A percentile compares a stretch with the other conserved stretches of the same genome.
Conservation (phyloP, 2,329 filamentous ascomycete genomes). For the Fusarium equiseti region DNA sequence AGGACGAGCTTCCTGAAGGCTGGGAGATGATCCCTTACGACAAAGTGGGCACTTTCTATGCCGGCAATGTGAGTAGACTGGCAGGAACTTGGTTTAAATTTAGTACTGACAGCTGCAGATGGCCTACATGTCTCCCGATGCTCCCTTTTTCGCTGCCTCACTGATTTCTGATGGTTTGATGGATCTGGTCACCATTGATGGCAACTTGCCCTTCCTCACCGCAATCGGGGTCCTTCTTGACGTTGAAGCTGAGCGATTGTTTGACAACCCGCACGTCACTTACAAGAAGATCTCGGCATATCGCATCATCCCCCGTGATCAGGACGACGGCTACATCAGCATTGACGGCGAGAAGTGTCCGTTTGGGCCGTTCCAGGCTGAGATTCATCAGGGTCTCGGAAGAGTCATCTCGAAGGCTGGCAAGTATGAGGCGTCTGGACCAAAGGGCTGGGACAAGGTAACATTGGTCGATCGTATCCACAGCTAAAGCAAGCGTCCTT, state of each 20-base stretch:
- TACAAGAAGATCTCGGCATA: slow-evolving; percentile 92
- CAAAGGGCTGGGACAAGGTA: slow-evolving; percentile 62
- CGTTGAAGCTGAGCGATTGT: slow-evolving; percentile 80
- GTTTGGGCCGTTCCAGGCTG: slow-evolving; percentile 91
- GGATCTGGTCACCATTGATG: slow-evolving; percentile 85
- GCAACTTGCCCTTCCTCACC: slow-evolving; percentile 75
- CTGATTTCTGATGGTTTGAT: slow-evolving; percentile 86
- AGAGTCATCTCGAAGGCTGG: slow-evolving; percentile 85
- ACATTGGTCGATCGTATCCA: slow-evolving; percentile 49
- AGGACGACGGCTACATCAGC: slow-evolving; percentile 85
- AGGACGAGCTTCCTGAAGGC: slow-evolving; percentile 78
- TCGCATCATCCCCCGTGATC: slow-evolving; percentile 80
- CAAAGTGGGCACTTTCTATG: slow-evolving; percentile 91
- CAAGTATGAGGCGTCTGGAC: slow-evolving; percentile 75
- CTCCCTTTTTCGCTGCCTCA: slow-evolving; percentile 88
- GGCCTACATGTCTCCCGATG: slow-evolving; percentile 88
- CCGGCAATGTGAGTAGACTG: slow-evolving; percentile 76
- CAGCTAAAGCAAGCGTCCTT: slow-evolving; percentile 28
- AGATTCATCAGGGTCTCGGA: slow-evolving; percentile 85
- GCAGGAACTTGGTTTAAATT: too few relatives aligned
- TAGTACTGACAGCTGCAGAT: slow-evolving; percentile 65
- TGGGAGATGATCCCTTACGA: slow-evolving; percentile 82
- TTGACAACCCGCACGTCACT: slow-evolving; percentile 80
- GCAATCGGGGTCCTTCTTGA: slow-evolving; percentile 77
- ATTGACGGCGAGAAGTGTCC: slow-evolving; percentile 92